Base-by-base conservation (phyloP, 2,329 filamentous ascomycete genomes). In the Ascocoryne sarcoides region DNA sequence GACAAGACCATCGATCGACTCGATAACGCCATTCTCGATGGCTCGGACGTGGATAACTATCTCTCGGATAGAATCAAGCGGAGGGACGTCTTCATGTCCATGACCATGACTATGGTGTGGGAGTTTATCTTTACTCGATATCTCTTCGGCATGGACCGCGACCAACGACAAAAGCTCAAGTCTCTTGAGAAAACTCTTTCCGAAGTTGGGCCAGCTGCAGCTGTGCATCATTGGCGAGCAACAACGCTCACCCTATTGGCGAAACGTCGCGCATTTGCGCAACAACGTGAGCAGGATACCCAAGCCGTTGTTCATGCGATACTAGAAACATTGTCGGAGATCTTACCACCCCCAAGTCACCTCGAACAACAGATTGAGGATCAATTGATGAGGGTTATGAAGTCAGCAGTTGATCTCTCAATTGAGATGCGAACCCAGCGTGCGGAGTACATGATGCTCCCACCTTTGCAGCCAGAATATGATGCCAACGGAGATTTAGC, bases 91-190 rank as follows among this genome's bases (percentile, higher is more conserved):
- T 95, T 98, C 71, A 95, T 96, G 87, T 92, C 88, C 28, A 88
- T 98, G 62, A 86, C 90, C 41, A 96, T 96, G 89, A 92, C 84
- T 46, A 95, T 98, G 88, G 81, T 98, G 37, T 98, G 89, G 89
- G 92, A 98, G 63, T 95, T 93, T 58, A 82, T 98, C 60, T 98
- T 98, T 60, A 95, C 90, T 7, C 80, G 92, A 49, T 98, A 98
- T 62, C 79, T 98, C 18, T 98, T 98, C 61, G 92, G 92, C 55
- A 95, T 98, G 87, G 92, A 98, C 61, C 78, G 89, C 54, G 92
- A 96, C 64, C 92, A 98, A 65, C 79, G 92, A 54, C 89, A 96
- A 63, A 96, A 96, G 65, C 81, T 98, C 61, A 96, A 98, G 68
- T 80, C 84, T 23, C 75, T 98, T 7, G 93, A 98, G 66, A 95